Base-by-base conservation (phyloP, 164 flowering plant genomes). In the Liquidambar formosana region DNA sequence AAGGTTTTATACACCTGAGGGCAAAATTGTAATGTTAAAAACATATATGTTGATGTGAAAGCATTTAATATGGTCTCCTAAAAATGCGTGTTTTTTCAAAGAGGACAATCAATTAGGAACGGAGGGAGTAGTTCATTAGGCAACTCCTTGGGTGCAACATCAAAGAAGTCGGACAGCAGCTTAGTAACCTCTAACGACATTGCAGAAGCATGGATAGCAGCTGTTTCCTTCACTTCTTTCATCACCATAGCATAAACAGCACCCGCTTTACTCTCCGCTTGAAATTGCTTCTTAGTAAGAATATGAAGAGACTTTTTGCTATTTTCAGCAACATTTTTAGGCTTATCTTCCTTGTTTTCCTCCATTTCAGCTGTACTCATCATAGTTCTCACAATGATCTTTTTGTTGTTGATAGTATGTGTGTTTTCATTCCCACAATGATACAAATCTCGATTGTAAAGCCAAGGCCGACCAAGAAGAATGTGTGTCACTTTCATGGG, bases 121-220 rank as follows among this genome's bases (percentile, higher is more conserved):
- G n/a, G n/a, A n/a, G n/a, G n/a, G n/a, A n/a, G n/a, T 2, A 67
- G 14, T 15, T 67, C 52, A 54, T 67, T 19, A 2, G 70, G 62
- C 18, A 67, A 22, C 15, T 67, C 60, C 21, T 66, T 21, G 5
- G 51, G 52, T 1, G 45, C 33, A 5, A 67, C 61, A 54, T 67
- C 70, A 23, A 41, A 63, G 10, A 63, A 63, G 19, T 63, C 53
- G n/a, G 41, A 22, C 4, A 63, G n/a, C n/a, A 63, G 21, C 21
- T 63, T 27, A 9, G 10, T 19, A 23, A 62, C 21, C 28, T 43
- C 41, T 45, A 16, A 15, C 0, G 65, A 51, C 16, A 62, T 18
- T 15, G 27, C 25, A 14, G 46, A 13, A 33, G 10, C 21, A 1
- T 9, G 46, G 46, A 8, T 46, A 60, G 12, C 46, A 38, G 23